Conservation (phyloP, 306 rosid species). For the Cucurbita maxima region DNA sequence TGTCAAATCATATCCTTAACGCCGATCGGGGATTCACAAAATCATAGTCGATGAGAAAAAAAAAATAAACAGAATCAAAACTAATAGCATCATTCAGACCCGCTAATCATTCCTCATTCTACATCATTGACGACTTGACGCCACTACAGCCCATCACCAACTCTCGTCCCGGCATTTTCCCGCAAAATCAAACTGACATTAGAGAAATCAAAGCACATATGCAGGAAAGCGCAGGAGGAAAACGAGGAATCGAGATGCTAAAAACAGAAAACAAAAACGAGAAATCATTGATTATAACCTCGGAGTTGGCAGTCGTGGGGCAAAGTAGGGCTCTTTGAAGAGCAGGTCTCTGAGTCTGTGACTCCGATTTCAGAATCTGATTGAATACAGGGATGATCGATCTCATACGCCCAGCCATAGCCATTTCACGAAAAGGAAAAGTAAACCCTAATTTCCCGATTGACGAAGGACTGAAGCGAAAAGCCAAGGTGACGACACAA, state of each 20-base stretch:
- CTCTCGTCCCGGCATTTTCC: not conserved
- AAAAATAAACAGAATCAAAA: not conserved
- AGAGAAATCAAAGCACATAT: not conserved
- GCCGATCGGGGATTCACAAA: not conserved
- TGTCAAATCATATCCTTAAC: not conserved
- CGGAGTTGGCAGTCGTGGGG: not conserved
- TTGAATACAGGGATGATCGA: constrained; percentile 1
- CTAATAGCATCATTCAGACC: not conserved
- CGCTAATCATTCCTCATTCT: not conserved
- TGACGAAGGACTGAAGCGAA: not conserved
- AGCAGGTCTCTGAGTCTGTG: not conserved
- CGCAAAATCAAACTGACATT: not conserved
- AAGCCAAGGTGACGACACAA: not conserved
- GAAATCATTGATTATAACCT: not conserved
- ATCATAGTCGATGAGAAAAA: not conserved
- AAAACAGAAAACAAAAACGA: not conserved
- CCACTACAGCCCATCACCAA: not conserved
- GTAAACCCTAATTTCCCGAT: not conserved
- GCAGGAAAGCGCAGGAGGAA: not conserved
- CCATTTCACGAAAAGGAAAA: not conserved
- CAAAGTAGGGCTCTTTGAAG: constrained; percentile 2
- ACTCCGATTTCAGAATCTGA: constrained; percentile 5
- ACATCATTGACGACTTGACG: not conserved
- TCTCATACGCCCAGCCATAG: constrained; percentile 2
- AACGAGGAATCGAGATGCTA: not conserved